These are phyloP conservation scores for Wickerhamiella bombiphila DNA, from an alignment of 805 yeast genomes.

Conservation along the genomic window DNA sequence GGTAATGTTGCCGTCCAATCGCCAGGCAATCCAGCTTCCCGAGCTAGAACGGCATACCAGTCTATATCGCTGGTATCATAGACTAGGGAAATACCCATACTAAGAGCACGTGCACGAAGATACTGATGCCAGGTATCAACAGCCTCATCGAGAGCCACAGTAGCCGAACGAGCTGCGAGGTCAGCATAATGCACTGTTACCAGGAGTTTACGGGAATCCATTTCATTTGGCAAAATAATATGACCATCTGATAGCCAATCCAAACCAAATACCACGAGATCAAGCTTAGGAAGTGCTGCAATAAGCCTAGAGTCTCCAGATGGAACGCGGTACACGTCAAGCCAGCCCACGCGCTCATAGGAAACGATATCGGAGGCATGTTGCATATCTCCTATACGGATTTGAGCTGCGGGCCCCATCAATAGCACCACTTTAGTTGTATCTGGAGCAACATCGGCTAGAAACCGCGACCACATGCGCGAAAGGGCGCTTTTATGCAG, in stretches of 20 bases:
- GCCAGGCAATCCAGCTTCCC: not conserved
- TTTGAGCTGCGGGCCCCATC: not conserved
- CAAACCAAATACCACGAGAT: not conserved
- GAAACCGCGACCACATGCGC: not conserved
- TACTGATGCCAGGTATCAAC: conserved; percentile 2
- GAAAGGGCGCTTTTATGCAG: not conserved
- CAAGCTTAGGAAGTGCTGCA: not conserved
- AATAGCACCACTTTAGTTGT: not conserved
- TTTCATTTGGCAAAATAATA: too few relatives aligned
- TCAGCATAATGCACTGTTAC: not conserved
- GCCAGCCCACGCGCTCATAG: not conserved
- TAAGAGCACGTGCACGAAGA: conserved; percentile 1
- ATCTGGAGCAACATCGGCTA: not conserved
- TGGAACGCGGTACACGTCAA: conserved; percentile 1
- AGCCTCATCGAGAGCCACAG: conserved; percentile 1
- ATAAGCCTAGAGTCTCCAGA: not conserved
- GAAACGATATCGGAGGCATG: not conserved
- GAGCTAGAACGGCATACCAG: conserved; percentile 2
- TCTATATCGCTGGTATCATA: conserved; percentile 1
- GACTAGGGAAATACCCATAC: not conserved
- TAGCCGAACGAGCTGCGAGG: not conserved
- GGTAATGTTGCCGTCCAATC: too few relatives aligned
- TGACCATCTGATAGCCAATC: conserved; percentile 3
- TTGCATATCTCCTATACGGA: not conserved
- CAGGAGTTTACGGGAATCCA: not conserved